These are phyloP conservation scores for Boletellus ananas DNA, from an alignment of 768 basidiomycete genomes.

Conservation along the genomic window DNA sequence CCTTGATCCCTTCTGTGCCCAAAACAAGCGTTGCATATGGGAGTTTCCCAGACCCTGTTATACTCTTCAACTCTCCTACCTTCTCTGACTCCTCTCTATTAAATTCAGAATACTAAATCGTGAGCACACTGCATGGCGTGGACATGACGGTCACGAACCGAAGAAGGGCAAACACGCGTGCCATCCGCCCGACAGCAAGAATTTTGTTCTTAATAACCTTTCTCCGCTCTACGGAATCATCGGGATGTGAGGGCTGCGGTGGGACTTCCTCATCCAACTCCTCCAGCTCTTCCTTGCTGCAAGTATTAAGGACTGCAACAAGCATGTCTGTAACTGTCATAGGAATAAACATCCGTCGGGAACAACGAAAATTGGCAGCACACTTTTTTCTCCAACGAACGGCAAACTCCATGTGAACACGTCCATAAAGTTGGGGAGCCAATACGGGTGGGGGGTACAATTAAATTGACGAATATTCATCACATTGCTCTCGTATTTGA, in stretches of 20 bases:
- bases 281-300: constrained; percentile 94
- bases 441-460: constrained; percentile 92
- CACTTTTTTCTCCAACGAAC: constrained; percentile 98
- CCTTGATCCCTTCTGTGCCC: constrained; percentile 92
- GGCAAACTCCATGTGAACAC: constrained; percentile 99
- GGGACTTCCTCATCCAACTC: constrained; percentile 55
- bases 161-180: constrained; percentile 91
- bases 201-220: constrained; percentile 98
- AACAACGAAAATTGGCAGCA: not conserved
- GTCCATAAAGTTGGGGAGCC: constrained; percentile 99
- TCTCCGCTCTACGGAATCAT: constrained; percentile 67
- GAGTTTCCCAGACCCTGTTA: constrained; percentile 71
- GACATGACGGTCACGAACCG: constrained; percentile 58
- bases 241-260: constrained; percentile 34
- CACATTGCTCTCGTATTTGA: constrained; percentile 98
- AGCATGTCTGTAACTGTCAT: constrained; percentile 93
- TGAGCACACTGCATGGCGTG: not conserved
- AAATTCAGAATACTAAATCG: not conserved
- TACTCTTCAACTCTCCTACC: constrained; percentile 93
- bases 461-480: constrained; percentile 99
- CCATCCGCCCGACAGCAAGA: constrained; percentile 94
- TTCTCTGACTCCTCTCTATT: constrained; percentile 94
- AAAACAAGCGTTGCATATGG: constrained; percentile 83
- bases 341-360: constrained; percentile 1
- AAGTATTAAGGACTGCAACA: constrained; percentile 92